Base-by-base conservation (phyloP, 2,329 filamentous ascomycete genomes). In the Arthrobotrys musiformis region DNA sequence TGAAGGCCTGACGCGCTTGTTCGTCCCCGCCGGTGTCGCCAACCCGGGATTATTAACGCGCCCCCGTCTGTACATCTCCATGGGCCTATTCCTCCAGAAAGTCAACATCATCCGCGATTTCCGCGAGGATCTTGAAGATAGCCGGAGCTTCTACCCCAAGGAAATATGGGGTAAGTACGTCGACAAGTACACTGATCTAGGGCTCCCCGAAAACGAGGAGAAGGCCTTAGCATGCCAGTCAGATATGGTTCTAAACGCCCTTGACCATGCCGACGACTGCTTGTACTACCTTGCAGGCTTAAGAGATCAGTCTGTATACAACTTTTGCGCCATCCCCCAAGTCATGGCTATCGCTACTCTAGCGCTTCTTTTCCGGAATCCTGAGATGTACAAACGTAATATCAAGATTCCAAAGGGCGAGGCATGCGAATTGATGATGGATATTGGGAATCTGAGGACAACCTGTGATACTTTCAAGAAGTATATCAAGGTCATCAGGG, bases 81-180 rank as follows among this genome's bases (percentile, higher is more conserved):
- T 99, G 95, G 95, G 93, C 24, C 92, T 97, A 80, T 97, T 99
- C 84, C 86, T 99, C 78, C 95, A 99, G 83, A 97, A 99, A 87
- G 97, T 93, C 79, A 99, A 99, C 87, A 97, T 99, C 83, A 97
- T 98, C 82, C 93, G 95, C 82, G 95, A 99, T 83, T 89, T 98
- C 79, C 90, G 90, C 81, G 95, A 99, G 84, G 95, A 99, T 82
- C 90, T 90, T 81, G 88, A 92, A 74, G 95, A 98, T 84, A 90
- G 91, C 81, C 90, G 95, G 78, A 90, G 92, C 72, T 99, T 97
- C 88, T 99, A 93, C 90, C 95, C 95, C 61, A 92, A 91, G 84
- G 93, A 97, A 85, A 93, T 99, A 82, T 99, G 95, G 95, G 93
- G 92, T 82, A 96, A 97, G 87, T 90, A 99, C 82, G 94, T 97